Evolutionary conservation across 2,329 filamentous ascomycete species (phyloP), one percentile per base, ranked within the genome.

Genomic region (Fusarium sp.): DNA sequence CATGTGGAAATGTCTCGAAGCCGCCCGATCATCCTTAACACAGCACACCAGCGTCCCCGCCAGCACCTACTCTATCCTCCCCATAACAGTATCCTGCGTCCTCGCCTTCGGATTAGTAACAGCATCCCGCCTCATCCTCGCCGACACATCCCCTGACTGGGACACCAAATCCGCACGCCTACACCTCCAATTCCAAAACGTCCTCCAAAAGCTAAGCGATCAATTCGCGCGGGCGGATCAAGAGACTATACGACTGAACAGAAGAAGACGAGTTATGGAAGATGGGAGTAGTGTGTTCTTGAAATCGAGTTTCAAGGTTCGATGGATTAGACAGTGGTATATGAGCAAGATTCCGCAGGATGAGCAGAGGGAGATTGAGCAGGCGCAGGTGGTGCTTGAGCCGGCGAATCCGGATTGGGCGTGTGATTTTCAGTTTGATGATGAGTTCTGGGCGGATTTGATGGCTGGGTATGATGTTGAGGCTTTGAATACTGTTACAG

Each of bases 291-390:
- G 77, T 10, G 64, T 78, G 2, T 73, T 81, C 55, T 58, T 73
- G 2, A 76, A 78, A 45, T 79, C 78, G 32, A 75, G 75, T 42
- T 79, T 79, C 53, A 82, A 81, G 60, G 56, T 81, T 8, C 73
- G 78, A 3, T 83, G 81, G 81, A 80, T 83, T 18, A 69, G 78
- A 20, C 77, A 80, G n/a, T 83, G 82, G 82, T 83, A 79, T 45
- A 4, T 75, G 6, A 67, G 69, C 15, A 77, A 72, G 58, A 55
- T 71, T 4, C 59, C 72, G 0, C 55, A 68, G 16, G 74, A 75
- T 2, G 65, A 70, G 51, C 70, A 67, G 30, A 51, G 45, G 7
- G 46, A 50, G n/a, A 51, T 44, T 12, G 27, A 22, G 27, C 71
- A 51, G 32, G 60, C 22, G 34, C 66, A 66, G 40, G 47, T n/a